A percentile compares a stretch with the other conserved stretches of the same genome.
Conservation (phyloP, 2,329 filamentous ascomycete genomes). For the Arthroderma uncinatum region DNA sequence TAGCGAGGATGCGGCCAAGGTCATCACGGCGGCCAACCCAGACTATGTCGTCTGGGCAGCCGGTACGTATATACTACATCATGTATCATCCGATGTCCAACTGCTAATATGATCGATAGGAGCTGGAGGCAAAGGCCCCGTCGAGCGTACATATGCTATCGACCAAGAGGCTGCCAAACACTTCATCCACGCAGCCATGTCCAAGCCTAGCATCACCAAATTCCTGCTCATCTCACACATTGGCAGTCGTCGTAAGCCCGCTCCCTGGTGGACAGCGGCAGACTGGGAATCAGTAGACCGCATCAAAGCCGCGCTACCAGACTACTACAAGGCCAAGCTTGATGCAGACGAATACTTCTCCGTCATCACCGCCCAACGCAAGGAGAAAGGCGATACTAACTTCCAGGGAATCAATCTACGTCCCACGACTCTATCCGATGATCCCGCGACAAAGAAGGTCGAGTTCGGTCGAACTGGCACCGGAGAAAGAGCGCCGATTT, state of each 20-base stretch:
- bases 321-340: conserved; percentile 45
- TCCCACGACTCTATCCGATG: conserved; percentile 41
- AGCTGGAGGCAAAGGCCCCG: conserved; percentile 45
- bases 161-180: conserved; percentile 46
- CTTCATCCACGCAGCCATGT: conserved; percentile 41
- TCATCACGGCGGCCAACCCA: conserved; percentile 41
- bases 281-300: conserved; percentile 38
- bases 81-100: too few relatives aligned
- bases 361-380: conserved; percentile 31
- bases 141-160: conserved; percentile 40
- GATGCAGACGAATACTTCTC: conserved; percentile 47
- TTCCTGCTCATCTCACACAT: conserved; percentile 47
- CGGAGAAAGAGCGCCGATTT: conserved; percentile 34
- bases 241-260: conserved; percentile 38
- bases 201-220: conserved; percentile 38
- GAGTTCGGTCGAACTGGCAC: conserved; percentile 34
- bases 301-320: conserved; percentile 40
- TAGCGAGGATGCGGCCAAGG: conserved; percentile 48
- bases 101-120: conserved; percentile 31
- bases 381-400: conserved; percentile 13
- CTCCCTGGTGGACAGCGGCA: conserved; percentile 42
- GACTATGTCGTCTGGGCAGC: conserved; percentile 40
- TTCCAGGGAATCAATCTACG: conserved; percentile 44
- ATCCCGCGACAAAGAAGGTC: conserved; percentile 38
- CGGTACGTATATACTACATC: conserved; percentile 25